Evolutionary conservation across 192 early-diverging fungal species (phyloP).

Genomic region (Coemansia sp.): DNA sequence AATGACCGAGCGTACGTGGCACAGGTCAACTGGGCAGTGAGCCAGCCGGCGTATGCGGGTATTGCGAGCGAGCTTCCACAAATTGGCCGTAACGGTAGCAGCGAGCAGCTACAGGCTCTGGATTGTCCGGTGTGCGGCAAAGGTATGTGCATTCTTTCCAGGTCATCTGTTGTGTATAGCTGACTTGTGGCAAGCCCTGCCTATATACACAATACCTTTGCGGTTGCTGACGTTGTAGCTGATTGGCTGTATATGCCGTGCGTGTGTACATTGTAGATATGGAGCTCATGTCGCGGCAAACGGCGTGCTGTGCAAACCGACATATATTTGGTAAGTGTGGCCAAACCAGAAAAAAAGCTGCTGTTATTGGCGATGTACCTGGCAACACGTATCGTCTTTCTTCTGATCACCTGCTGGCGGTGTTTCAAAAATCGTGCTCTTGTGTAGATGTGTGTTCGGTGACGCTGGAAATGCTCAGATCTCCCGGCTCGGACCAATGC

Average conservation of each 20-base stretch:
- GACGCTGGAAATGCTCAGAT: slow-evolving; percentile 23
- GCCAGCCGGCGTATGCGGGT: slow-evolving; percentile 28
- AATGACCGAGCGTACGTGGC: slow-evolving; percentile 36
- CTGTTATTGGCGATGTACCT: not conserved
- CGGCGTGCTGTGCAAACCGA: slow-evolving; percentile 22
- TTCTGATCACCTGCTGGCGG: slow-evolving; percentile 1
- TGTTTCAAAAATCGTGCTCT: not conserved
- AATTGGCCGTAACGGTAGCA: not conserved
- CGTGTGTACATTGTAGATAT: slow-evolving; percentile 24
- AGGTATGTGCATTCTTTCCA: slow-evolving; percentile 11
- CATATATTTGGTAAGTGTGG: slow-evolving; percentile 43
- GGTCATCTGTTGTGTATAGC: not conserved
- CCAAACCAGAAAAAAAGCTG: not conserved
- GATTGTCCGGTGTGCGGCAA: slow-evolving; percentile 36
- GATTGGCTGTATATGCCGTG: not conserved
- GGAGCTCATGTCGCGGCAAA: slow-evolving; percentile 26
- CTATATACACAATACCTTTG: too few species aligned
- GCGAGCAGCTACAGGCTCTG: slow-evolving; percentile 1
- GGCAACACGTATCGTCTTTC: not conserved
- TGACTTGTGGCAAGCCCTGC: too few species aligned
- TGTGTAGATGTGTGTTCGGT: slow-evolving; percentile 40
- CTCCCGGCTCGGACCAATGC: slow-evolving; percentile 38
- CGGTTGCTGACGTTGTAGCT: not conserved
- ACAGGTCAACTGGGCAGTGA: slow-evolving; percentile 34
- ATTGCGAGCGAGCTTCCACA: slow-evolving; percentile 25